Percentiles rank a stretch among this genome's conserved stretches.
Conservation (phyloP, 768 basidiomycete genomes). For the Boletus subcaerulescens region DNA sequence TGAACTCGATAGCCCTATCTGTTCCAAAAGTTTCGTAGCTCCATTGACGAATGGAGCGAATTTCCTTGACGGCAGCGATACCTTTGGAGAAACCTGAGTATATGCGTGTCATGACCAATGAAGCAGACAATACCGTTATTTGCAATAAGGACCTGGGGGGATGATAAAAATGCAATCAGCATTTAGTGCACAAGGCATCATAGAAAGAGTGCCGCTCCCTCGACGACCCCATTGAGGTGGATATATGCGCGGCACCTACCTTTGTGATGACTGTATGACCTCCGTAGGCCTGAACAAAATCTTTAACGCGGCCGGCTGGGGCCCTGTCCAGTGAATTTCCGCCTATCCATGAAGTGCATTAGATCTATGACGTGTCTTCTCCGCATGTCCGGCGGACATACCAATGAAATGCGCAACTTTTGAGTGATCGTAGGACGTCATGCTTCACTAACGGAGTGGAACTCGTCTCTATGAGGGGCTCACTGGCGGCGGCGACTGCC, state of each 20-base stretch:
- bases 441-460: constrained; percentile 11
- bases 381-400: constrained; percentile 24
- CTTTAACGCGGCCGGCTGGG: constrained; percentile 70
- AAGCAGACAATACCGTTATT: constrained; percentile 73
- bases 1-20: constrained; percentile 96
- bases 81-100: constrained; percentile 45
- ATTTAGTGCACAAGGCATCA: background rate
- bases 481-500: constrained; percentile 5
- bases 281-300: constrained; percentile 88
- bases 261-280: constrained; percentile 99
- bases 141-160: constrained; percentile 85
- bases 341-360: constrained; percentile 47
- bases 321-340: constrained; percentile 91
- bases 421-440: constrained; percentile 49
- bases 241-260: constrained; percentile 45
- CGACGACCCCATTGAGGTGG: constrained; percentile 3
- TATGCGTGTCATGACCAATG: constrained; percentile 8
- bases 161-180: constrained; percentile 6
- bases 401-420: constrained; percentile 66
- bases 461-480: constrained; percentile 9
- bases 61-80: constrained; percentile 99
- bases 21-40: constrained; percentile 98
- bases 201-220: background rate
- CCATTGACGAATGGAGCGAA: constrained; percentile 98
- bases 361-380: constrained; percentile 9